Conservation (phyloP, 352 stramenopile species). For the Phytophthora pinifolia region DNA sequence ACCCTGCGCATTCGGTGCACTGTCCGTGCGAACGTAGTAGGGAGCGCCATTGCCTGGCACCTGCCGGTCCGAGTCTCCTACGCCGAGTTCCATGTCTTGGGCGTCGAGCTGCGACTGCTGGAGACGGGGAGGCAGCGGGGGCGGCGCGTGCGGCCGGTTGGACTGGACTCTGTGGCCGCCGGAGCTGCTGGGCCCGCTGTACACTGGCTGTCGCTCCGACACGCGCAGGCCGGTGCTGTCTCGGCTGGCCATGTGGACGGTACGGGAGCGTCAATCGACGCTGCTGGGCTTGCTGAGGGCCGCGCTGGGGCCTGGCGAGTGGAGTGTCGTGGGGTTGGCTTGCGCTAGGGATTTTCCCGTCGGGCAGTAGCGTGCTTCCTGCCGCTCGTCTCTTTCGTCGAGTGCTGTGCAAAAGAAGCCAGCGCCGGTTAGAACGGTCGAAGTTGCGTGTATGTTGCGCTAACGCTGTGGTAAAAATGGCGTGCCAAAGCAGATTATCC, state of each 20-base stretch:
- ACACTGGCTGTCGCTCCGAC: slow-evolving; percentile 34
- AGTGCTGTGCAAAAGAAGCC: slow-evolving; percentile 22
- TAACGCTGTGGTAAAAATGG: slow-evolving; percentile 3
- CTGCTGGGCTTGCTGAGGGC: background rate
- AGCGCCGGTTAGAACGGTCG: slow-evolving; percentile 7
- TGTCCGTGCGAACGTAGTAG: slow-evolving; percentile 32
- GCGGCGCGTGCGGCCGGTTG: slow-evolving; percentile 23
- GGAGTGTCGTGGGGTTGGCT: slow-evolving; percentile 5
- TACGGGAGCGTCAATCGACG: background rate
- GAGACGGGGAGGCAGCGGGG: slow-evolving; percentile 21
- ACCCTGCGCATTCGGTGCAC: slow-evolving; percentile 14
- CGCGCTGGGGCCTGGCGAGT: slow-evolving; percentile 6
- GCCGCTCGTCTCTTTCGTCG: slow-evolving; percentile 34
- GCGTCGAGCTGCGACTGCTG: slow-evolving; percentile 14
- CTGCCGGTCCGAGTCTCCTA: slow-evolving; percentile 11
- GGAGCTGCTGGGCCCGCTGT: slow-evolving; percentile 18
- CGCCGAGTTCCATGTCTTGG: slow-evolving; percentile 21
- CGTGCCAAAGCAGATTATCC: background rate
- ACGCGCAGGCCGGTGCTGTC: slow-evolving; percentile 22
- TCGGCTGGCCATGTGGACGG: slow-evolving; percentile 21
- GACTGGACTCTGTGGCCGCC: slow-evolving; percentile 6
- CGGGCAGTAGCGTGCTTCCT: slow-evolving; percentile 12
- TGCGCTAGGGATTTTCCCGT: slow-evolving; percentile 9
- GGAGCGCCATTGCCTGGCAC: slow-evolving; percentile 21
- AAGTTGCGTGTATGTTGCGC: slow-evolving; percentile 3